phyloP scores from a whole-genome alignment of 805 yeast species.

The Saccharomycopsis fermentans region DNA sequence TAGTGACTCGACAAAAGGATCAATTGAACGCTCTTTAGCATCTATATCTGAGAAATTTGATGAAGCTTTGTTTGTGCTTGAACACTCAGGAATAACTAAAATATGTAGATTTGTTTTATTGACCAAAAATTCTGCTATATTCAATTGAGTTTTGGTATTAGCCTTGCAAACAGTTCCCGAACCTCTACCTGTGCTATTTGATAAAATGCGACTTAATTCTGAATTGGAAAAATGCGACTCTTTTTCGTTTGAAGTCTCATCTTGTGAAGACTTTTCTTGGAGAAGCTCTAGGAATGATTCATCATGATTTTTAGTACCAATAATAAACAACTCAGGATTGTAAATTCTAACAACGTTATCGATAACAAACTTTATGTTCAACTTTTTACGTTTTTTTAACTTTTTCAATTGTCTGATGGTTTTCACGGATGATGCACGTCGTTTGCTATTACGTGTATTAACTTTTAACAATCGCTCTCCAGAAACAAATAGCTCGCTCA shows the following conservation, averaged over 20 bases:
- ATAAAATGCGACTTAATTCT: neutral
- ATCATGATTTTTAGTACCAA: constrained; percentile 13
- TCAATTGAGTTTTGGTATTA: constrained; percentile 1
- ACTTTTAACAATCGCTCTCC: neutral
- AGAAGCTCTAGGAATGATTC: neutral
- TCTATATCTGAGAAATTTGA: neutral
- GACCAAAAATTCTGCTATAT: constrained; percentile 10
- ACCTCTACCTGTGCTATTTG: neutral
- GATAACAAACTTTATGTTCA: constrained; percentile 13
- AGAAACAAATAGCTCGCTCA: neutral
- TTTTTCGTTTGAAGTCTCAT: neutral
- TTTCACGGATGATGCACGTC: neutral
- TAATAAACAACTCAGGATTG: constrained; percentile 13
- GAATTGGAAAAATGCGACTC: neutral
- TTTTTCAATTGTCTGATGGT: neutral
- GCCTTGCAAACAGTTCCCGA: neutral
- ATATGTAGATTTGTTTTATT: constrained; percentile 10
- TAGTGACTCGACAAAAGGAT: neutral
- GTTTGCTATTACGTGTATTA: neutral
- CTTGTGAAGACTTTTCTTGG: neutral
- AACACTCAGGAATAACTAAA: neutral
- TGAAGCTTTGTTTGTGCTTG: too few relatives aligned
- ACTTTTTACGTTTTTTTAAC: neutral
- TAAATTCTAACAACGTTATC: constrained; percentile 13
- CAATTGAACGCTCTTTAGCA: neutral